A percentile compares a stretch with the other conserved stretches of the same genome.
Evolutionary conservation across 2,329 filamentous ascomycete species (phyloP).

Genomic region (Sclerotiophoma versabilis): DNA sequence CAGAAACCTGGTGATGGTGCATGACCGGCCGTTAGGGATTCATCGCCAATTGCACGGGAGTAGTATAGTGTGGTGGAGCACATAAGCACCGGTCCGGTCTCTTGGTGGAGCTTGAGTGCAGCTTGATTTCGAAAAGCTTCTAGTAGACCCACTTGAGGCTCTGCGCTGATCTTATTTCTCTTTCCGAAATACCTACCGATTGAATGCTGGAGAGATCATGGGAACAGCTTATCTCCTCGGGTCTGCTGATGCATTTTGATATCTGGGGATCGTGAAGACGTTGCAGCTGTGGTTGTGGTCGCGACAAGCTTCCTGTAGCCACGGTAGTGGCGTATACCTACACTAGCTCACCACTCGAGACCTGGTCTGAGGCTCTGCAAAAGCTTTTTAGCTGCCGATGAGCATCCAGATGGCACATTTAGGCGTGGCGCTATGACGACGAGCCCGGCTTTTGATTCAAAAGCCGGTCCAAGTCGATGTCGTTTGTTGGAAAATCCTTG

Average conservation of each 20-base stretch:
- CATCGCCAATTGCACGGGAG: slow-evolving; percentile 18
- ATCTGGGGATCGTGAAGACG: background rate
- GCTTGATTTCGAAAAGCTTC: slow-evolving; percentile 37
- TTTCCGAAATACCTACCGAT: slow-evolving; percentile 27
- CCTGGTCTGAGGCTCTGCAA: slow-evolving; percentile 7
- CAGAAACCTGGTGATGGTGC: slow-evolving; percentile 21
- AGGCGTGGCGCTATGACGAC: slow-evolving; percentile 14
- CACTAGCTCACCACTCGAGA: slow-evolving; percentile 7
- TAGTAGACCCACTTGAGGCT: slow-evolving; percentile 41
- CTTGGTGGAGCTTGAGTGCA: slow-evolving; percentile 40
- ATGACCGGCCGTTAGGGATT: slow-evolving; percentile 27
- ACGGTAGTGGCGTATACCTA: slow-evolving; percentile 23
- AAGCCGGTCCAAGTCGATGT: slow-evolving; percentile 11
- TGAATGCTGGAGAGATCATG: slow-evolving; percentile 13
- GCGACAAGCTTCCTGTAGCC: slow-evolving; percentile 10
- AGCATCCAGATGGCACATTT: slow-evolving; percentile 6
- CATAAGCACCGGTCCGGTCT: slow-evolving; percentile 31
- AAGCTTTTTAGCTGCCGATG: slow-evolving; percentile 20
- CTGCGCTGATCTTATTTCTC: slow-evolving; percentile 24
- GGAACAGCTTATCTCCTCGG: slow-evolving; percentile 11
- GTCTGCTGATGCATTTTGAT: background rate
- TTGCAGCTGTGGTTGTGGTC: background rate
- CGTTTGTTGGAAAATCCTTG: slow-evolving; percentile 10
- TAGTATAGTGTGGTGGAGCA: slow-evolving; percentile 26
- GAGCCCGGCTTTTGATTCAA: slow-evolving; percentile 13